A percentile compares a stretch with the other conserved stretches of the same genome.
phyloP scores from a whole-genome alignment of 495 filamentous ascomycete species.

The Tricharina praecox region DNA sequence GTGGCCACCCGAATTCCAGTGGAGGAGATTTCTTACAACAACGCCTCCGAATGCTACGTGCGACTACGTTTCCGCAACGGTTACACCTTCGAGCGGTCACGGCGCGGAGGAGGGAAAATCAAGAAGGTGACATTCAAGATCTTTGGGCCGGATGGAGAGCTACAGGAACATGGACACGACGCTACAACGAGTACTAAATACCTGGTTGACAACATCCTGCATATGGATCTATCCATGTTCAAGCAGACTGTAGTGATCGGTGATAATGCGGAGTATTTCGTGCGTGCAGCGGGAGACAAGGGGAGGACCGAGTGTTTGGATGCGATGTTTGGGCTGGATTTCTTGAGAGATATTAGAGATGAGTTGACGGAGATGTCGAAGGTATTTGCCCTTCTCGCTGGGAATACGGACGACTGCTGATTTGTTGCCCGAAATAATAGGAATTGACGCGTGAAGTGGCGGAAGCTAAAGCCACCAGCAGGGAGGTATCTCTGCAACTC shows the following conservation, averaged over 20 bases:
- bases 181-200: neutral
- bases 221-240: conserved; percentile 7
- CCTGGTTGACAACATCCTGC: conserved; percentile 1
- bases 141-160: neutral
- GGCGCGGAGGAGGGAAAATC: neutral
- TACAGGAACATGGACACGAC: conserved; percentile 5
- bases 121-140: conserved; percentile 3
- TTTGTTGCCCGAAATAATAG: too few species aligned
- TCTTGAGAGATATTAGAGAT: neutral
- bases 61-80: neutral
- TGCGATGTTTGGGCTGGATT: conserved; percentile 7
- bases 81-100: neutral
- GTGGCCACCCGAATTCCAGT: neutral
- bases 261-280: conserved; percentile 5
- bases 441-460: too few species aligned
- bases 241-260: conserved; percentile 5
- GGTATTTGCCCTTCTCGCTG: neutral
- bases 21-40: conserved; percentile 2
- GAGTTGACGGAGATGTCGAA: neutral
- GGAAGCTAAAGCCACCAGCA: too few species aligned
- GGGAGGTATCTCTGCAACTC: too few species aligned
- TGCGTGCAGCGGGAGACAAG: neutral
- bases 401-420: too few species aligned
- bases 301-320: conserved; percentile 1
- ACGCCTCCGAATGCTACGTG: neutral